Conservation (phyloP, 768 basidiomycete species). For the Xerocomellus chrysenteron region DNA sequence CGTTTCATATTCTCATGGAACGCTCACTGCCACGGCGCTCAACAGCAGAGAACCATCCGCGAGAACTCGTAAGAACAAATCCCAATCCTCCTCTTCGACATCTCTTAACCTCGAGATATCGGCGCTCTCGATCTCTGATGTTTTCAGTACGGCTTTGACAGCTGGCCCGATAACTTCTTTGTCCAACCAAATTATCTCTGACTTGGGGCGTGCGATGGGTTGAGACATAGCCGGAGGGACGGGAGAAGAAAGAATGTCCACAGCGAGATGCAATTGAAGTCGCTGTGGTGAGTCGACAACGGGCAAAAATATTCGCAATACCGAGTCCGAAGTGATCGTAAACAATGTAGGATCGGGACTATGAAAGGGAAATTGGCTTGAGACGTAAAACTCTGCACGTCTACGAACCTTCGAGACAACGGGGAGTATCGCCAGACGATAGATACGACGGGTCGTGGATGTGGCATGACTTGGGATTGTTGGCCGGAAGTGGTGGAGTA, state of each 20-base stretch:
- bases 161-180: conserved; percentile 54
- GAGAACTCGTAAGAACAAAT: conserved; percentile 72
- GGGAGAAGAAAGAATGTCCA: conserved; percentile 69
- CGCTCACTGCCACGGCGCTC: conserved; percentile 68
- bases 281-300: conserved; percentile 83
- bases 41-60: conserved; percentile 72
- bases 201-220: conserved; percentile 30
- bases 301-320: conserved; percentile 81
- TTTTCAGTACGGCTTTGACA: conserved; percentile 44
- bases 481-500: conserved; percentile 73
- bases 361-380: conserved; percentile 6
- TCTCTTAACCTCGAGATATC: conserved; percentile 50
- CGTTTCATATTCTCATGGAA: background rate
- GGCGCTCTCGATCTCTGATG: conserved; percentile 7
- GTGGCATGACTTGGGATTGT: conserved; percentile 64
- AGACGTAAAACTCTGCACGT: background rate
- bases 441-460: conserved; percentile 71
- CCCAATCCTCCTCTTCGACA: conserved; percentile 73
- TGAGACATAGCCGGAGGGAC: conserved; percentile 39
- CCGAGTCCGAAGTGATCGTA: conserved; percentile 80
- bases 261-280: conserved; percentile 78
- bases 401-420: conserved; percentile 59
- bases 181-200: conserved; percentile 70
- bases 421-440: conserved; percentile 73
- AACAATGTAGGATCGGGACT: conserved; percentile 80